These are phyloP conservation scores for Flaveria bidentis DNA, from an alignment of 129 eudicot genomes.

Conservation along the genomic window DNA sequence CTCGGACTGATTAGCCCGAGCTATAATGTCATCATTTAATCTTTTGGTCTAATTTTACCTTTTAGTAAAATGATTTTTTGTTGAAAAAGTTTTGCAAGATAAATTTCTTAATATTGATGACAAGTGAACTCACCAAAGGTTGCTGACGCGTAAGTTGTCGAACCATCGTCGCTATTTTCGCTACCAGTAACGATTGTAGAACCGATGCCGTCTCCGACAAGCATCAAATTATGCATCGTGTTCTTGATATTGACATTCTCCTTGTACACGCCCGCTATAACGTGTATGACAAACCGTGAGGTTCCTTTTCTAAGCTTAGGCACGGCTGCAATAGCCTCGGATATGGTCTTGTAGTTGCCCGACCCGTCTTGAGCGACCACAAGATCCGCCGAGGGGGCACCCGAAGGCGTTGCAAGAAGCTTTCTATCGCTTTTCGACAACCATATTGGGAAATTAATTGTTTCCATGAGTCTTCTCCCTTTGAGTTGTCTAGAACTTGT, in stretches of 20 bases:
- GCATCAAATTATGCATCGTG: constrained; percentile 45
- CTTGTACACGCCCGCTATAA: constrained; percentile 55
- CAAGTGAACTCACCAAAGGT: constrained; percentile 54
- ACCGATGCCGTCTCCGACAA: constrained; percentile 59
- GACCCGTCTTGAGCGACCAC: constrained; percentile 69
- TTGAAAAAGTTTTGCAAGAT: neutral
- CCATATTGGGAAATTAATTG: constrained; percentile 40
- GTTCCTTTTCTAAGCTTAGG: constrained; percentile 30
- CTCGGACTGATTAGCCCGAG: too few relatives aligned
- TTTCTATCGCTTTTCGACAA: constrained; percentile 39
- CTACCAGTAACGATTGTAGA: constrained; percentile 44
- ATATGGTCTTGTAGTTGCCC: constrained; percentile 53
- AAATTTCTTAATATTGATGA: neutral
- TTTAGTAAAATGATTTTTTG: neutral
- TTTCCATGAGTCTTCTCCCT: constrained; percentile 38
- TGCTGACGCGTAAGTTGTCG: constrained; percentile 56
- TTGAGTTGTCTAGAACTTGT: constrained; percentile 27
- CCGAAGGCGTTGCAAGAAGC: constrained; percentile 43
- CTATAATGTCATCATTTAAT: too few relatives aligned
- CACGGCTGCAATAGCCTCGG: constrained; percentile 47
- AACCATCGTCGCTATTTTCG: constrained; percentile 44
- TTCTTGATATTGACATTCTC: constrained; percentile 50
- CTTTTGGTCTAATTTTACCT: too few relatives aligned
- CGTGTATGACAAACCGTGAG: constrained; percentile 48
- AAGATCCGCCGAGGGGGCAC: constrained; percentile 34